phyloP scores from a whole-genome alignment of 805 yeast species.

The Hanseniaspora vineae region DNA sequence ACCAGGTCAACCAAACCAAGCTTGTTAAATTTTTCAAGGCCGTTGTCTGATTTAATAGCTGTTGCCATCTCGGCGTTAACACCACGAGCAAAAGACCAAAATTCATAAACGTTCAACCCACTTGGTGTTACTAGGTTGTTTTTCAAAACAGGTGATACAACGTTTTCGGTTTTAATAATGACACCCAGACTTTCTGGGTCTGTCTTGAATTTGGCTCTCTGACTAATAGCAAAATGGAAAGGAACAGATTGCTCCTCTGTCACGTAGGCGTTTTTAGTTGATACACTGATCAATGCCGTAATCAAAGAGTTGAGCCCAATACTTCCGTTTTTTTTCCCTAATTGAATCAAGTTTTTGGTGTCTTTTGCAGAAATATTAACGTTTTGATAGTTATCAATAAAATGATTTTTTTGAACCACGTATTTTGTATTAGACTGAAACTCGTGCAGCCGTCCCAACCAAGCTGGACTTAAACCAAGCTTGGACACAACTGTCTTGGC shows the following conservation, averaged over 20 bases:
- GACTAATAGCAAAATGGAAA: background rate
- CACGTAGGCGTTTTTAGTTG: background rate
- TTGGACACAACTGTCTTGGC: background rate
- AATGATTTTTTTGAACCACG: background rate
- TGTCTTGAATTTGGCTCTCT: background rate
- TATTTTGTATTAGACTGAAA: background rate
- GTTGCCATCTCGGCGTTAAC: background rate
- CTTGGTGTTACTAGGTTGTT: background rate
- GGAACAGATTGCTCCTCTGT: background rate
- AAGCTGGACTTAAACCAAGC: background rate
- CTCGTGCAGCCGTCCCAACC: background rate
- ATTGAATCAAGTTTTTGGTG: background rate
- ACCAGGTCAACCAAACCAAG: background rate
- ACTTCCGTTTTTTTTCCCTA: background rate
- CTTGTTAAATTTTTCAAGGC: background rate
- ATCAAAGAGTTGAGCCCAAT: conserved; percentile 1
- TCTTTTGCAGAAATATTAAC: background rate
- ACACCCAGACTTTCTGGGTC: background rate
- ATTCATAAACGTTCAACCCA: background rate
- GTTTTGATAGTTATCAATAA: background rate
- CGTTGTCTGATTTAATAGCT: background rate
- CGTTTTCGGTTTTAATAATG: background rate
- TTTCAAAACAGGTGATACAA: background rate
- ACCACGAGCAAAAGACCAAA: background rate
- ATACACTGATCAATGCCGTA: background rate